Evolutionary conservation across 2,329 filamentous ascomycete species (phyloP).

Genomic region (Coniochaeta pulveracea): DNA sequence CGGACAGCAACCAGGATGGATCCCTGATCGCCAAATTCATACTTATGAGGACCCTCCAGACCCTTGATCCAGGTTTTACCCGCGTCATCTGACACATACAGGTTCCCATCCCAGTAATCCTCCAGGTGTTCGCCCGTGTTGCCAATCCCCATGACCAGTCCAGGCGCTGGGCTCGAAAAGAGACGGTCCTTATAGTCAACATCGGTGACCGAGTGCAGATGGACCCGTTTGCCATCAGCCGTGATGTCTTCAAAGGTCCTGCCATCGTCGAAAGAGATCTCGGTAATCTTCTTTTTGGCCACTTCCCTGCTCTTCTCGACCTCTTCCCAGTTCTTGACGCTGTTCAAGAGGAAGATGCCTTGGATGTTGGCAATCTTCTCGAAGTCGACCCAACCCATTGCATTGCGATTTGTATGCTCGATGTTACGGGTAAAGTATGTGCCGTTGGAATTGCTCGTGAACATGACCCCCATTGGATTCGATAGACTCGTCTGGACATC

Average conservation of each 20-base stretch:
- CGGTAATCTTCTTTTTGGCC: conserved; percentile 60
- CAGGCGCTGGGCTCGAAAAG: conserved; percentile 88
- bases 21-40: conserved; percentile 91
- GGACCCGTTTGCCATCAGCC: conserved; percentile 55
- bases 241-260: conserved; percentile 70
- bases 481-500: conserved; percentile 63
- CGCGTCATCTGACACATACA: conserved; percentile 86
- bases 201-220: conserved; percentile 87
- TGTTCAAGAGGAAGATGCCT: conserved; percentile 83
- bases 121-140: conserved; percentile 72
- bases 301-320: conserved; percentile 42
- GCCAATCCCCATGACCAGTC: conserved; percentile 86
- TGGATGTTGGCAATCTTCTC: conserved; percentile 89
- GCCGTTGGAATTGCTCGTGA: conserved; percentile 95
- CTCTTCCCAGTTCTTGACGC: conserved; percentile 75
- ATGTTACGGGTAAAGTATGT: conserved; percentile 91
- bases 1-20: conserved; percentile 75
- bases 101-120: conserved; percentile 59
- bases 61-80: conserved; percentile 73
- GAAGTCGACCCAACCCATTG: conserved; percentile 73
- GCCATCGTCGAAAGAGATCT: conserved; percentile 94
- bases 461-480: conserved; percentile 72
- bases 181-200: conserved; percentile 72
- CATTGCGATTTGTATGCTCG: conserved; percentile 82
- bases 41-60: conserved; percentile 77